phyloP scores from a whole-genome alignment of 176 grass and related monocot genomes.

The Ensete ventricosum region DNA sequence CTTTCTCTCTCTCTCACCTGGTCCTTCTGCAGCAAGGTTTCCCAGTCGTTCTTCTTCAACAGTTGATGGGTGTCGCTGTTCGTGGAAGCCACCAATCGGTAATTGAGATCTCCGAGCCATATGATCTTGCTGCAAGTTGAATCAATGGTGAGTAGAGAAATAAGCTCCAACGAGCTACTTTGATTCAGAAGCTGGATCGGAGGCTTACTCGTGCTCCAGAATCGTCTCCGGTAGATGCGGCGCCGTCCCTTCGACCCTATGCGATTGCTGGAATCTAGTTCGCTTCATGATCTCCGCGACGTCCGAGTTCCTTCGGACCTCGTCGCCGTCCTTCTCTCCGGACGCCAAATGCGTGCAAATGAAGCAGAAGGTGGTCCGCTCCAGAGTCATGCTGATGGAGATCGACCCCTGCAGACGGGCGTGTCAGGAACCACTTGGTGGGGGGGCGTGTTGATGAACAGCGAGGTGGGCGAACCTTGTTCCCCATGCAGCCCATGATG shows the following conservation, averaged over 20 bases:
- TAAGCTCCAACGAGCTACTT: background rate
- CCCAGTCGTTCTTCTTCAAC: conserved; percentile 52
- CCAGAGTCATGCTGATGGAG: conserved; percentile 66
- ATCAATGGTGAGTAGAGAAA: background rate
- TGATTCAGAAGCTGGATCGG: background rate
- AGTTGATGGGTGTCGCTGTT: conserved; percentile 20
- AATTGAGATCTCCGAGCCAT: conserved; percentile 87
- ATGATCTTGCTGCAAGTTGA: conserved; percentile 45
- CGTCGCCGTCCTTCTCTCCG: conserved; percentile 83
- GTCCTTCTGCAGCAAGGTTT: conserved; percentile 48
- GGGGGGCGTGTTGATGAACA: too few species aligned
- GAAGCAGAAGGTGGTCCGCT: conserved; percentile 55
- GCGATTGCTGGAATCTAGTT: conserved; percentile 34
- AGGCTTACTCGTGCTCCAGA: conserved; percentile 66
- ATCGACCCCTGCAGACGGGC: conserved; percentile 42
- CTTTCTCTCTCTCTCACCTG: conserved; percentile 23
- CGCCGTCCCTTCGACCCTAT: background rate
- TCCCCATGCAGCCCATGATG: conserved; percentile 97
- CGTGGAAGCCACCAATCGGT: conserved; percentile 36
- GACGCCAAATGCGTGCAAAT: conserved; percentile 85
- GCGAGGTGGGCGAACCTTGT: conserved; percentile 39
- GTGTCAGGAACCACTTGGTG: too few species aligned
- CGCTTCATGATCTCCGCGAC: conserved; percentile 56
- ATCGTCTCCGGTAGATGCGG: conserved; percentile 45
- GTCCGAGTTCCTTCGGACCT: conserved; percentile 63